Base-by-base conservation (phyloP, 1,284 basidiomycete species). In the Moesziomyces sp. region DNA sequence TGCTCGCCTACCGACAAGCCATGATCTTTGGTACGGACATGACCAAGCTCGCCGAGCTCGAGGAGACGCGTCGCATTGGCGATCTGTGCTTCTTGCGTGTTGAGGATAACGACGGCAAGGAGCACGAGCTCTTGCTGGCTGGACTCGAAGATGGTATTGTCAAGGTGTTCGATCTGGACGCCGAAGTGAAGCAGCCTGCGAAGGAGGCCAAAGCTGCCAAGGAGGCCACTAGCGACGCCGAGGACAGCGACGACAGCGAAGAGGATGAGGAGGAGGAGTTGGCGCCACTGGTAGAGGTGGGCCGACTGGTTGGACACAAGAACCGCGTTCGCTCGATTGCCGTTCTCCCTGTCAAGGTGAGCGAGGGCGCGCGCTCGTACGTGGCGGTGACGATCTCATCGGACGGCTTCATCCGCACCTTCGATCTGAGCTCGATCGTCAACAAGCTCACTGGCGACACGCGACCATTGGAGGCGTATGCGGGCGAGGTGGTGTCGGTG, bases 381-480 rank as follows among this genome's bases (percentile, higher is more conserved):
- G 62, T 76, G 3, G 77, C 73, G 14, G 53, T 70, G 28, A 83
- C 80, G 19, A 79, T 83, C 64, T 81, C 77, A n/a, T 83, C 82
- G 0, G 82, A 84, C 54, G 82, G 82, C 8, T 61, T 69, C 10
- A 76, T 84, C 48, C 78, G 81, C 38, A 74, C 79, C 11, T 84
- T 81, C 46, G 74, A 82, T 49, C 66, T 83, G 26, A 53, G 52
- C 11, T 2, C 54, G 16, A 58, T 80, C 46, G 55, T 76, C 47
- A 52, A 53, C 38, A 21, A 34, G 11, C 61, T 69, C 14, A 50
- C 56, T 1, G 50, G 51, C 7, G 21, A 26, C 3, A 34, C 52
- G 26, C 58, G 48, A 24, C 23, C 58, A 6, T 35, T 61, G 8
- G 23, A 51, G 19, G 51, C 60, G 24, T 59, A 55, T 30, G 48